Evolutionary conservation across 2,329 filamentous ascomycete genomes (phyloP).

Genomic region (Pseudogymnoascus sp.): DNA sequence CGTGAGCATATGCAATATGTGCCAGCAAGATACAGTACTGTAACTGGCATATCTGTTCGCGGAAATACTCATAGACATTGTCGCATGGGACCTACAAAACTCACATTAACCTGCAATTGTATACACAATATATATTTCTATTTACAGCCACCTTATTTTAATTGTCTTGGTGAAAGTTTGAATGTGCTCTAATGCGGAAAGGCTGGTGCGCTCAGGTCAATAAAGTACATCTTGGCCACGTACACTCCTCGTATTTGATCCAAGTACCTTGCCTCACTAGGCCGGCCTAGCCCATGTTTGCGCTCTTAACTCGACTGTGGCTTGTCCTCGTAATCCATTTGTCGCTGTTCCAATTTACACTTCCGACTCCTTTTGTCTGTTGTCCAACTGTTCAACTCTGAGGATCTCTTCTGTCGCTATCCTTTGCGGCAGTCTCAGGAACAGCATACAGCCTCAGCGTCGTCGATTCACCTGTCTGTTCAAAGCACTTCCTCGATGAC

Average conservation of each 20-base stretch:
- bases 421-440: background rate
- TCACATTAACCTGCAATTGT: background rate
- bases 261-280: conserved; percentile 1
- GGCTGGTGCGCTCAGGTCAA: background rate
- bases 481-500: background rate
- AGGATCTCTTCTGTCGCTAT: background rate
- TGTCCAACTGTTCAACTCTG: background rate
- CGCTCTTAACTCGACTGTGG: background rate
- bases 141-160: background rate
- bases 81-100: background rate
- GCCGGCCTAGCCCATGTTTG: conserved; percentile 3
- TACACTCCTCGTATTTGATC: background rate
- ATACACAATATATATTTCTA: background rate
- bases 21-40: too few species aligned
- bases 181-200: background rate
- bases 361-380: background rate
- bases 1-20: background rate
- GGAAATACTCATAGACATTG: background rate
- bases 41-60: background rate
- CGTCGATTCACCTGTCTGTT: background rate
- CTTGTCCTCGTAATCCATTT: conserved; percentile 6
- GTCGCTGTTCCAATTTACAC: conserved; percentile 1
- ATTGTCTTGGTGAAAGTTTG: background rate
- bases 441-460: background rate
- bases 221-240: background rate